Conservation (phyloP, 805 yeast genomes). For the Ogataea wickerhamii region DNA sequence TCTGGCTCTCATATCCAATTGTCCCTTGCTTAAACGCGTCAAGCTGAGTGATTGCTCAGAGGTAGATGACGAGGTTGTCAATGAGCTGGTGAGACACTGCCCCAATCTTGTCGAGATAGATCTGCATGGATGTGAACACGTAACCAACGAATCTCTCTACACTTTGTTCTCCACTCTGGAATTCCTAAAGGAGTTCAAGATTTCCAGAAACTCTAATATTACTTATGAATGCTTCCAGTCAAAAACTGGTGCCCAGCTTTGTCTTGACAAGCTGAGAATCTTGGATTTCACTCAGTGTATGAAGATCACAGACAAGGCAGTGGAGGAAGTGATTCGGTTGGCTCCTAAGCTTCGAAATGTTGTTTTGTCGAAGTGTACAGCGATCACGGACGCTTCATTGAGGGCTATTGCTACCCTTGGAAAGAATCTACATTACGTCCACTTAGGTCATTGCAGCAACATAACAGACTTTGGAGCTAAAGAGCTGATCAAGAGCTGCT, state of each 20-base stretch:
- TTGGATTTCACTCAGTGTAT: conserved; percentile 83
- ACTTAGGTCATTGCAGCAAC: conserved; percentile 88
- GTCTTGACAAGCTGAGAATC: conserved; percentile 67
- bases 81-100: conserved; percentile 64
- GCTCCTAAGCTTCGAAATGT: conserved; percentile 89
- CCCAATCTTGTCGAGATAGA: conserved; percentile 85
- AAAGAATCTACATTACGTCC: conserved; percentile 79
- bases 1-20: conserved; percentile 50
- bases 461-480: conserved; percentile 88
- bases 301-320: conserved; percentile 73
- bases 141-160: conserved; percentile 61
- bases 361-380: conserved; percentile 82
- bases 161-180: conserved; percentile 56
- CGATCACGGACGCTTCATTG: conserved; percentile 78
- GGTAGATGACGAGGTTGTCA: conserved; percentile 61
- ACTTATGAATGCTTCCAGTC: conserved; percentile 59
- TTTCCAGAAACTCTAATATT: conserved; percentile 67
- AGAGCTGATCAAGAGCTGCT: conserved; percentile 69
- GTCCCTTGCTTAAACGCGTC: conserved; percentile 77
- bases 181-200: conserved; percentile 80
- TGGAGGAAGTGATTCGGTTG: conserved; percentile 62
- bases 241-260: conserved; percentile 27
- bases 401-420: conserved; percentile 70
- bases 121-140: conserved; percentile 72
- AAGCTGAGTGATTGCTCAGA: conserved; percentile 70